Base-by-base conservation (phyloP, 2,329 filamentous ascomycete genomes). In the Knufia fluminis region DNA sequence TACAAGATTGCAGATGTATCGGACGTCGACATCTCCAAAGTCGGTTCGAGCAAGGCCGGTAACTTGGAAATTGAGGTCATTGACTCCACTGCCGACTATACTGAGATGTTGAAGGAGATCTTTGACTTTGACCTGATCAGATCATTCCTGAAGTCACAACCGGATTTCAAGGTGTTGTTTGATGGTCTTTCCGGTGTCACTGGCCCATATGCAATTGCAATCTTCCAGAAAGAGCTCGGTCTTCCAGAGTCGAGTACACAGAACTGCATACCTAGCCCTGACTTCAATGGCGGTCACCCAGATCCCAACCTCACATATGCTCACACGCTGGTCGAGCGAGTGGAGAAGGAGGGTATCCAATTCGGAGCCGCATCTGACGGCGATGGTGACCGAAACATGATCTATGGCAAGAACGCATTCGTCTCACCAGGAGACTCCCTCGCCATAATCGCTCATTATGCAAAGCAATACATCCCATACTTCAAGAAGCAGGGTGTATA, bases 301-400 rank as follows among this genome's bases (percentile, higher is more conserved):
- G 92, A 98, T 66, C 92, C 92, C 59, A 98, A 98, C 75, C 80
- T 98, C 32, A 94, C 92, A 51, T 98, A 98, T 62, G 92, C 92
- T 24, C 87, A 94, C 71, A 91, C 88, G 48, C 79, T 98, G 36
- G 92, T 98, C 52, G 88, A 95, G 63, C 86, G 82, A 54, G 92
- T 98, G 36, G 89, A 98, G 70, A 86, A 86, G 74, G 82, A 87
- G 62, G 79, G 82, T 52, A 89, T 98, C 57, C 92, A 94, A 64
- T 98, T 98, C 62, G 92, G 92, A 64, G 92, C 92, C 52, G 92
- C 92, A 42, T 94, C 87, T 56, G 92, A 98, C 60, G 92, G 92
- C 60, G 92, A 98, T 62, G 92, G 92, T 62, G 92, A 98, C 75
- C 86, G 92, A 61, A 98, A 98, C 81, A 98, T 98, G 92, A 98